Evolutionary conservation across 352 stramenopile species (phyloP), one percentile per base, ranked within the genome.

Genomic region (Pythium dissimile): DNA sequence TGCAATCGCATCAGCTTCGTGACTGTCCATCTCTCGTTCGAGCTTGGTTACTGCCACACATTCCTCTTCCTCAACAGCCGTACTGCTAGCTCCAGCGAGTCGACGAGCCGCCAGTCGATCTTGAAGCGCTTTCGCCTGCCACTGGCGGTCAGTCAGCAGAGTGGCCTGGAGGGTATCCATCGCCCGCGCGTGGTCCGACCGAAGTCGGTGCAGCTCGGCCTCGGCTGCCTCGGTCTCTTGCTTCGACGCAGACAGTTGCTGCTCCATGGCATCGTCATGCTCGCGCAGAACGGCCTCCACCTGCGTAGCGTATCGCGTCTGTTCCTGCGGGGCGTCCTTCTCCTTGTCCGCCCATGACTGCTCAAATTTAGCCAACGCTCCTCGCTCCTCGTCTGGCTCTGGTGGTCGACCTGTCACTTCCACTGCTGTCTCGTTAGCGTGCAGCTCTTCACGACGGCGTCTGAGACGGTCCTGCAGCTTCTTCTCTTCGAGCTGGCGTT

Each of bases 91-190:
- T n/a, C n/a, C n/a, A n/a, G n/a, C 52, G 35, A 31, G 15, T 13
- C 54, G 37, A n/a, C 67, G 66, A 1, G 57, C 42, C 13, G 47
- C 46, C 20, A 80, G 53, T 27, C 66, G 49, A 13, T 68, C 51
- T 24, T 71, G 62, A 3, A 72, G 60, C 37, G 49, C 54, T 27
- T 66, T 59, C n/a, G 30, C 23, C 13, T 31, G 32, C 3, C 13
- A 12, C 16, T 7, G 5, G n/a, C 52, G 57, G 2, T 65, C 57
- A 5, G 48, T 32, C n/a, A n/a, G 9, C 2, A 65, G 34, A 13
- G 48, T 38, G 3, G 20, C 15, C n/a, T 65, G 39, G 10, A 65
- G 42, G 16, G 15, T 30, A 10, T 12, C 32, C 18, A 49, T 23
- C 6, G 45, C 57, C 1, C 48, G 47, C 7, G 48, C 42, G 16